Evolutionary conservation across 75 land plant species (phyloP).

Genomic region (Sequoia sempervirens): DNA sequence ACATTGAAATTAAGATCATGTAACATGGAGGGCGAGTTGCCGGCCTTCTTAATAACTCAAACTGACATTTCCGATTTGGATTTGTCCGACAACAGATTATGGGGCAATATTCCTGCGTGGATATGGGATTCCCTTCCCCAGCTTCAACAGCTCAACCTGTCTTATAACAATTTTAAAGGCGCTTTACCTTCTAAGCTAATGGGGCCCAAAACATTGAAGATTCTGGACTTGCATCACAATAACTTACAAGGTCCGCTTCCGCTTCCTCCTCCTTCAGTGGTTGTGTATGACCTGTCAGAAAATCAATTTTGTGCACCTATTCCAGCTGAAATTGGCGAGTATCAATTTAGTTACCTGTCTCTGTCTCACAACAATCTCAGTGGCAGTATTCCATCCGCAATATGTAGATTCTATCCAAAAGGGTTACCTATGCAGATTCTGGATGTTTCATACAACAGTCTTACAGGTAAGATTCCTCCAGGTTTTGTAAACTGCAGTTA

Average conservation of each 20-base stretch:
- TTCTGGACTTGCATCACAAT: background rate
- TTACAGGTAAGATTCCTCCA: constrained; percentile 26
- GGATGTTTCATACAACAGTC: constrained; percentile 32
- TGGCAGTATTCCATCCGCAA: constrained; percentile 37
- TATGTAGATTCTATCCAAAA: constrained; percentile 14
- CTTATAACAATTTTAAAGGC: background rate
- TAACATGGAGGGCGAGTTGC: background rate
- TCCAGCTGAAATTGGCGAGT: constrained; percentile 4
- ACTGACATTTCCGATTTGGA: background rate
- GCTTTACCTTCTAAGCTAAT: background rate
- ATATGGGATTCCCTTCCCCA: background rate
- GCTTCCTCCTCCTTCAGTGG: background rate
- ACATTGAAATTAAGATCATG: background rate
- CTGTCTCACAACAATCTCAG: constrained; percentile 23
- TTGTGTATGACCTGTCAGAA: background rate
- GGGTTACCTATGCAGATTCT: constrained; percentile 17
- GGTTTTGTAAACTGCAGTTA: constrained; percentile 6
- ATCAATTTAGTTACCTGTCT: constrained; percentile 13
- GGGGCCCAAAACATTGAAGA: background rate
- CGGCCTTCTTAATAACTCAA: background rate
- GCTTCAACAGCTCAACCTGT: background rate
- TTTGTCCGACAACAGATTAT: background rate
- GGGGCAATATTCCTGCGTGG: background rate
- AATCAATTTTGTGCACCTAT: constrained; percentile 15
- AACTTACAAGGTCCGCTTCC: background rate